Conservation (phyloP, 352 stramenopile genomes). For the Globisporangium rhizosaccharum region DNA sequence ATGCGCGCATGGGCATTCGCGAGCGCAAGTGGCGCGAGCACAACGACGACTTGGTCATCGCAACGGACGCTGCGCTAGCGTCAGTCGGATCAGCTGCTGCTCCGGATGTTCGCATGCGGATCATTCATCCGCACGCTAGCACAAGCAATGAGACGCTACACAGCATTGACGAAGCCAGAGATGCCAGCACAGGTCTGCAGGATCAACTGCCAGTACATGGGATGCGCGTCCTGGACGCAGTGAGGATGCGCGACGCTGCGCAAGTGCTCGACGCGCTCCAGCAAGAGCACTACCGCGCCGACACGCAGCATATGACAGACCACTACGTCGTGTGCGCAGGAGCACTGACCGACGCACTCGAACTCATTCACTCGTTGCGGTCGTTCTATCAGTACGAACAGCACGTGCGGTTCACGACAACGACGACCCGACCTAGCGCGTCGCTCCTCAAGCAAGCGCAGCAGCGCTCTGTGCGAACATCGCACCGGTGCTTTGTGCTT, state of each 20-base stretch:
- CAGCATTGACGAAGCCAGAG: constrained; percentile 3
- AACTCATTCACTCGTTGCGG: constrained; percentile 10
- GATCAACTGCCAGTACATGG: neutral
- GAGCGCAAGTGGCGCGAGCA: constrained; percentile 12
- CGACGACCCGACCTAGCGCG: neutral
- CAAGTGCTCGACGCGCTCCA: constrained; percentile 22
- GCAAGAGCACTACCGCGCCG: constrained; percentile 22
- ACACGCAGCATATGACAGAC: constrained; percentile 14
- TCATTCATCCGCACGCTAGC: too few relatives aligned
- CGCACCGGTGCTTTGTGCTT: constrained; percentile 12
- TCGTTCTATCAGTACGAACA: constrained; percentile 10
- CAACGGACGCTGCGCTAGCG: neutral
- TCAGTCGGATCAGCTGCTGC: neutral
- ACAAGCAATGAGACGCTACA: neutral
- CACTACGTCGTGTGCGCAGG: constrained; percentile 30
- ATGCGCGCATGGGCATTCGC: neutral
- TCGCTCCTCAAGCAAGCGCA: neutral
- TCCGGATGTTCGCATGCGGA: neutral
- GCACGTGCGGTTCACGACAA: neutral
- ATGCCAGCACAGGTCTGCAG: neutral
- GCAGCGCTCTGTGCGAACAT: constrained; percentile 4
- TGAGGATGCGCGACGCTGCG: constrained; percentile 9
- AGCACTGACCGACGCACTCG: constrained; percentile 8
- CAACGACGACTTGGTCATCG: neutral
- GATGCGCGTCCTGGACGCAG: constrained; percentile 1